These are phyloP conservation scores for Immersiporthe knoxdaviesiana DNA, from an alignment of 2,329 filamentous ascomycete genomes.

Conservation along the genomic window DNA sequence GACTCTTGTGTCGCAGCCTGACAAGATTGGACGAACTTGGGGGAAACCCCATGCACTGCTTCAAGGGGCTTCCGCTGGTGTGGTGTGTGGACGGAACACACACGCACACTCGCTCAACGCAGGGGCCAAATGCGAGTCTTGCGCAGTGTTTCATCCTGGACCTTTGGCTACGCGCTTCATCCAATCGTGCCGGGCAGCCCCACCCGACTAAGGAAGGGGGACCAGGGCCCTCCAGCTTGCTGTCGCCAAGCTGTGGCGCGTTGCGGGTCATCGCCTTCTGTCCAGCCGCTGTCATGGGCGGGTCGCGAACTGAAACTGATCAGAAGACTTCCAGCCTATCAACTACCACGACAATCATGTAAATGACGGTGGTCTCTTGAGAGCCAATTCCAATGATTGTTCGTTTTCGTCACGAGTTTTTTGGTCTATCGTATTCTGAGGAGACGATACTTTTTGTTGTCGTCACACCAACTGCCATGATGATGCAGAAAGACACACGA, in stretches of 20 bases:
- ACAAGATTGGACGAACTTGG: constrained; percentile 10
- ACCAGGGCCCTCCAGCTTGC: neutral
- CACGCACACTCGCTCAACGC: too few relatives aligned
- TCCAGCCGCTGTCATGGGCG: neutral
- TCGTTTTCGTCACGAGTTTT: neutral
- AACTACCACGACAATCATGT: neutral
- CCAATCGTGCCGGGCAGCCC: constrained; percentile 2
- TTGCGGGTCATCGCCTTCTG: neutral
- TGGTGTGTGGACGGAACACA: constrained; percentile 5
- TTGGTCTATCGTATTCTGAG: neutral
- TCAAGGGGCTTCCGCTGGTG: constrained; percentile 3
- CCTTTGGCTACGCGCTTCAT: constrained; percentile 7
- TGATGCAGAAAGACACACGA: neutral
- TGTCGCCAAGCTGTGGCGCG: neutral
- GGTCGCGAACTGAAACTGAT: neutral
- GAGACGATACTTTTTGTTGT: neutral
- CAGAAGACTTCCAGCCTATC: neutral
- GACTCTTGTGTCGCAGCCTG: constrained; percentile 4
- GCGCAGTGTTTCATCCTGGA: constrained; percentile 5
- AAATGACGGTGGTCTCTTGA: neutral
- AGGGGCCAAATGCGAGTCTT: constrained; percentile 6
- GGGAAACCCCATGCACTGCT: constrained; percentile 2
- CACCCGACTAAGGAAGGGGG: neutral
- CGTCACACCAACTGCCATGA: neutral
- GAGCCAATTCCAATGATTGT: neutral